Evolutionary conservation across 2,329 filamentous ascomycete species (phyloP).

Genomic region (Mycosphaerella arachidis): DNA sequence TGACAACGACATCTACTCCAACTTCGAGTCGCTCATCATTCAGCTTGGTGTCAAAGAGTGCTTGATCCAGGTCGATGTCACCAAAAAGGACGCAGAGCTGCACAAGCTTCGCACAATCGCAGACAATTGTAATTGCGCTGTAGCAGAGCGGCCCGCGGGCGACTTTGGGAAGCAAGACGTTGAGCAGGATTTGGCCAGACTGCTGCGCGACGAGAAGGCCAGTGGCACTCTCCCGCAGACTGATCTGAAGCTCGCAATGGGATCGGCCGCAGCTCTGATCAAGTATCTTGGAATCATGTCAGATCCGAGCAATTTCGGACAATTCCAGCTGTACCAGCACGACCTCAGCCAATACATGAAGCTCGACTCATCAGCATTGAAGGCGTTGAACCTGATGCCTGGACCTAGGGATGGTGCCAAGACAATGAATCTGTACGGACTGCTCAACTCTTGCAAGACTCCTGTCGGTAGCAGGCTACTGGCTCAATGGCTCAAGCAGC

Average conservation of each 20-base stretch:
- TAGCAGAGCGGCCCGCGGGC: slow-evolving; percentile 69
- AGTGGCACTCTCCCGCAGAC: slow-evolving; percentile 77
- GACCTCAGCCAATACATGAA: slow-evolving; percentile 98
- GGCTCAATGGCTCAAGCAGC: slow-evolving; percentile 96
- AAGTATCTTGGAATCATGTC: slow-evolving; percentile 89
- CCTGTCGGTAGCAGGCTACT: slow-evolving; percentile 84
- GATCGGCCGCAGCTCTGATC: slow-evolving; percentile 85
- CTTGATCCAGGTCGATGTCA: slow-evolving; percentile 72
- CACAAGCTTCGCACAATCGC: slow-evolving; percentile 83
- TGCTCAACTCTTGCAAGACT: slow-evolving; percentile 97
- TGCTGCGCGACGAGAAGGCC: slow-evolving; percentile 81
- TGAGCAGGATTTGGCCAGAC: slow-evolving; percentile 83
- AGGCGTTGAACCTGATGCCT: slow-evolving; percentile 95
- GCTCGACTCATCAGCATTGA: slow-evolving; percentile 86
- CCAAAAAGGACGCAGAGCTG: slow-evolving; percentile 81
- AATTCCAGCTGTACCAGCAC: slow-evolving; percentile 96
- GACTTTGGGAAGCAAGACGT: slow-evolving; percentile 91
- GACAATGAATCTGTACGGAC: slow-evolving; percentile 90
- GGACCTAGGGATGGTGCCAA: slow-evolving; percentile 92
- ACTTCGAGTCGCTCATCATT: slow-evolving; percentile 93
- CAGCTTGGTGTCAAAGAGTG: slow-evolving; percentile 95
- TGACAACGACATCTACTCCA: slow-evolving; percentile 98
- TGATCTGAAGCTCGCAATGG: slow-evolving; percentile 93
- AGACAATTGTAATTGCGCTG: slow-evolving; percentile 84
- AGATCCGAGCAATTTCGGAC: slow-evolving; percentile 90